Base-by-base conservation (phyloP, 495 filamentous ascomycete species). In the Delitschia confertaspora region DNA sequence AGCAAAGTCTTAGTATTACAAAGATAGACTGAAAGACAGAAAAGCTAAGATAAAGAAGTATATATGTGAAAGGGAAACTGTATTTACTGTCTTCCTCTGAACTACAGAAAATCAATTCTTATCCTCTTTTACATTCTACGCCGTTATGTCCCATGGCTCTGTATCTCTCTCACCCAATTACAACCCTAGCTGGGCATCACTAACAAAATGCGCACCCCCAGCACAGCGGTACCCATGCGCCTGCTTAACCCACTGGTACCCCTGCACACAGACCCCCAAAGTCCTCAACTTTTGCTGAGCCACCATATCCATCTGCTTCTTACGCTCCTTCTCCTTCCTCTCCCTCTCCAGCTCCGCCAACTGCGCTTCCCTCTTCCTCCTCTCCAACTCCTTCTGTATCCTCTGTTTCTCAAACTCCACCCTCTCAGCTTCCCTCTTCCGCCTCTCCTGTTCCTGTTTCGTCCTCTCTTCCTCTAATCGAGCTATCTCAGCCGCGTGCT, bases 131-230 rank as follows among this genome's bases (percentile, higher is more conserved):
- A n/a, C n/a, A n/a, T n/a, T n/a, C n/a, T n/a, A n/a, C n/a, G n/a
- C n/a, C n/a, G n/a, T n/a, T n/a, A n/a, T n/a, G n/a, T n/a, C n/a
- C n/a, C n/a, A n/a, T n/a, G n/a, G n/a, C n/a, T n/a, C n/a, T n/a
- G n/a, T n/a, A n/a, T n/a, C n/a, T n/a, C n/a, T n/a, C n/a, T n/a
- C n/a, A n/a, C n/a, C n/a, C n/a, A n/a, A 68, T 22, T 33, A 43
- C 33, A 35, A 25, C 7, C 27, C 34, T 8, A 46, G 26, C 6
- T 33, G 4, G 8, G 34, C 33, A 49, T 67, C 58, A 33, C 59
- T 68, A 49, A 72, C 56, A 47, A 73, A 61, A 49, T 71, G 60
- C 33, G 63, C 67, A 50, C 59, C 71, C 56, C 66, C 73, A 60
- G 72, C 73, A 75, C 59, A 78, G 59, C 69, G 62, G 56, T 69